Evolutionary conservation across 495 filamentous ascomycete genomes (phyloP).

Genomic region (Podospora comata): DNA sequence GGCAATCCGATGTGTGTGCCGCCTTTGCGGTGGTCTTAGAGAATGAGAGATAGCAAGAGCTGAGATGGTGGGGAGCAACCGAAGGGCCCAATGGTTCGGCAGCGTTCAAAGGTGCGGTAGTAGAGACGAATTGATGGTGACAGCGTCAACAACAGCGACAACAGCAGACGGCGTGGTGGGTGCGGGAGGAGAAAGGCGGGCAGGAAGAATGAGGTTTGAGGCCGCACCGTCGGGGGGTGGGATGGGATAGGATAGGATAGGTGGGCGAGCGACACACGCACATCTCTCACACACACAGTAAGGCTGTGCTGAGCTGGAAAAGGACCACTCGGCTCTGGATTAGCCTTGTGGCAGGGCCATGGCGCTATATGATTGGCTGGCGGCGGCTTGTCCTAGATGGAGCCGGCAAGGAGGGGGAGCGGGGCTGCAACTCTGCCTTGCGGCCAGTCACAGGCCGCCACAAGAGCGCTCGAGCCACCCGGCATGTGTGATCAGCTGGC

Average conservation of each 20-base stretch:
- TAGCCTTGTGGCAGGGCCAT: slow-evolving; percentile 36
- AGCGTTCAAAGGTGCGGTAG: not conserved
- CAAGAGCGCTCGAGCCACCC: slow-evolving; percentile 20
- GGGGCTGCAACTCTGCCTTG: slow-evolving; percentile 23
- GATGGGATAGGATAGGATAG: slow-evolving; percentile 2
- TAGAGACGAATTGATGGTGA: slow-evolving; percentile 3
- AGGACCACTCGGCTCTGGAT: slow-evolving; percentile 33
- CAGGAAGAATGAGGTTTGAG: slow-evolving; percentile 20
- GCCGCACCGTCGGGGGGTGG: slow-evolving; percentile 15
- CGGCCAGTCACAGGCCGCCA: slow-evolving; percentile 24
- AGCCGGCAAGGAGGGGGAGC: slow-evolving; percentile 21
- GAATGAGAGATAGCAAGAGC: too few relatives aligned
- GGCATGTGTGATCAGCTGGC: slow-evolving; percentile 15
- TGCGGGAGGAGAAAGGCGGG: slow-evolving; percentile 5
- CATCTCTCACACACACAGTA: slow-evolving; percentile 16
- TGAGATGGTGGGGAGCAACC: too few relatives aligned
- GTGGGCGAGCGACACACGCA: not conserved
- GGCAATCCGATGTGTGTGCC: too few relatives aligned
- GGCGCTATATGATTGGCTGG: slow-evolving; percentile 24
- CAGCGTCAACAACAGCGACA: not conserved
- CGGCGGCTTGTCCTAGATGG: slow-evolving; percentile 4
- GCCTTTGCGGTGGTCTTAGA: too few relatives aligned
- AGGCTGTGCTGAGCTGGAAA: slow-evolving; percentile 34
- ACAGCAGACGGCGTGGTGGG: not conserved
- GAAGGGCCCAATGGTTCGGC: not conserved